phyloP scores from a whole-genome alignment of 108 stramenopile genomes.

The Nannochloropsis oceanica region DNA sequence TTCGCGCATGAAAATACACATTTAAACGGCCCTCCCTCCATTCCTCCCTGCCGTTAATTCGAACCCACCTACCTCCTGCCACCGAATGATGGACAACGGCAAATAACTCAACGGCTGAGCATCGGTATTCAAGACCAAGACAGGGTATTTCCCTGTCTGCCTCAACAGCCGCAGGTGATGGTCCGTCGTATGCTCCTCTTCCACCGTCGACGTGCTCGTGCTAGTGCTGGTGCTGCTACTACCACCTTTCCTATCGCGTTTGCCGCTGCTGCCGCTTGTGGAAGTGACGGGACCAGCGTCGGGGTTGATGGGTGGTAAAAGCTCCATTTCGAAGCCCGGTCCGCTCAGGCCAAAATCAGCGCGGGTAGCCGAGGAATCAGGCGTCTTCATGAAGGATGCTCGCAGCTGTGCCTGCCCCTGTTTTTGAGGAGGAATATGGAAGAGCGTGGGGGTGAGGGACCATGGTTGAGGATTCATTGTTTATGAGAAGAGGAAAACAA shows the following conservation, averaged over 20 bases:
- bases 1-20: too few relatives aligned
- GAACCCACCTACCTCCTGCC: constrained; percentile 2
- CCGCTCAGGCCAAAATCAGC: neutral
- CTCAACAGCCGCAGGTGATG: neutral
- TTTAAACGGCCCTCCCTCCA: too few relatives aligned
- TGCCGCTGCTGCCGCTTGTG: neutral
- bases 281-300: neutral
- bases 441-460: too few relatives aligned
- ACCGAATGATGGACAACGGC: constrained; percentile 21
- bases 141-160: constrained; percentile 9
- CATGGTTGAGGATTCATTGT: too few relatives aligned
- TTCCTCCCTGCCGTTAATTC: too few relatives aligned
- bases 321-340: neutral
- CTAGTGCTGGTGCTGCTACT: neutral
- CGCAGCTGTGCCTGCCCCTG: neutral
- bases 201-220: neutral
- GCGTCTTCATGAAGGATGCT: neutral
- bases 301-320: neutral
- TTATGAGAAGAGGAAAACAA: too few relatives aligned
- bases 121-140: constrained; percentile 41
- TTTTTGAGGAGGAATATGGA: neutral
- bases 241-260: neutral
- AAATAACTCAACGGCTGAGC: constrained; percentile 35
- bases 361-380: neutral
- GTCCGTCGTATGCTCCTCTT: neutral